phyloP scores from a whole-genome alignment of 2,329 filamentous ascomycete species.

The Leptodontidium sp. region DNA sequence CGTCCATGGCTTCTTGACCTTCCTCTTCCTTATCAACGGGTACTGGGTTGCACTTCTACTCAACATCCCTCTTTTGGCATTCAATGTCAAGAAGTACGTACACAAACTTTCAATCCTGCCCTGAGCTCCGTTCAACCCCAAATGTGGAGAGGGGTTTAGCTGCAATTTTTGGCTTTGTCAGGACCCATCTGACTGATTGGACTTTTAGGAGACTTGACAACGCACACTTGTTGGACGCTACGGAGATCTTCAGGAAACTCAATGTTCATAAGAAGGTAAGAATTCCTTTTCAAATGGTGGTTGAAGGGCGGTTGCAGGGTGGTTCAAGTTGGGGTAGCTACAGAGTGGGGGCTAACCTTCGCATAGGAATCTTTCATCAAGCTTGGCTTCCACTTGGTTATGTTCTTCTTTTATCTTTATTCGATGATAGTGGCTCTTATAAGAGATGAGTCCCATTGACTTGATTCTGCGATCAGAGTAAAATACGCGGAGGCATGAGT shows the following conservation, averaged over 20 bases:
- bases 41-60: constrained; percentile 96
- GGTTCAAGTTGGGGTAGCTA: not conserved
- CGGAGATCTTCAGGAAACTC: constrained; percentile 98
- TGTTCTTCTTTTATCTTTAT: constrained; percentile 99
- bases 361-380: constrained; percentile 97
- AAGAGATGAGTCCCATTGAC: constrained; percentile 88
- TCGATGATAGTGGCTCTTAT: constrained; percentile 73
- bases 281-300: too few relatives aligned
- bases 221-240: constrained; percentile 94
- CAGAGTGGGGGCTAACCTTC: constrained; percentile 19
- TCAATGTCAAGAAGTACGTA: constrained; percentile 97
- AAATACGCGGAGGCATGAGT: constrained; percentile 39
- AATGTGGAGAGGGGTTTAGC: not conserved
- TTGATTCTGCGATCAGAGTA: constrained; percentile 37
- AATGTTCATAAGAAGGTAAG: constrained; percentile 97
- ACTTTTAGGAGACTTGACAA: constrained; percentile 87
- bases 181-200: constrained; percentile 47
- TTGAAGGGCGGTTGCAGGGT: not conserved
- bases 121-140: not conserved
- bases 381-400: constrained; percentile 96
- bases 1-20: constrained; percentile 93
- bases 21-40: constrained; percentile 96
- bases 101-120: too few relatives aligned
- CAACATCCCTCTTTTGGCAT: constrained; percentile 89
- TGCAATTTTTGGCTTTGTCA: not conserved